Evolutionary conservation across 805 yeast genomes (phyloP), one percentile per base, ranked within the genome.

Genomic region (Candida coquimbonensis): DNA sequence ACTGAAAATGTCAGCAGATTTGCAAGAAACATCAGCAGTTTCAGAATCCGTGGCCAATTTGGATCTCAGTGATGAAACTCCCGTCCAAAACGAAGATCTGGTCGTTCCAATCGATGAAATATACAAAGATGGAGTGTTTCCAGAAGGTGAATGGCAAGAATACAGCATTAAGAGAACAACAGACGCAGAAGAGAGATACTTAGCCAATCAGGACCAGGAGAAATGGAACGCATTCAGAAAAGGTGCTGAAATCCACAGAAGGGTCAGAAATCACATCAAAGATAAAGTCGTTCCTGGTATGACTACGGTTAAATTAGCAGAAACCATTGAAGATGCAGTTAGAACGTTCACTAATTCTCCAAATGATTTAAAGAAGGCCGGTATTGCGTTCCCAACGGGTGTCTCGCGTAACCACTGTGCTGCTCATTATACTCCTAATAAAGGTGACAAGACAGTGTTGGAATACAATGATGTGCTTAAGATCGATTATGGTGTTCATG

Each of bases 311-410:
- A 96, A 89, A 50, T 80, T 93, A 54, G 96, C 96, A 12, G 88
- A 93, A 61, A 72, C 81, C 49, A 84, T 93, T 56, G 99, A 93
- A 65, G 78, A 88, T 60, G 77, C 91, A 0, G 84, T 86, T 8
- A 75, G 98, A 55, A 76, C 80, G 5, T 79, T 83, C 55, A 75
- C 89, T 14, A 83, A 83, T 42, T 45, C 48, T 13, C 72, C 70
- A 44, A 62, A 65, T 31, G 83, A 81, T 56, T 73, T 80, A 38
- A 74, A 77, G 29, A 73, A 76, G 49, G 93, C 88, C 16, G 99
- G 99, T 36, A 80, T 90, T 57, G 99, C 98, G 7, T 93, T 93
- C 75, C 99, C 99, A 42, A 89, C 97, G n/a, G 99, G 99, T 48
- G 75, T 93, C 36, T 87, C 96, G 1, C 66, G 91, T 52, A 93